Percentiles rank a stretch among this genome's conserved stretches.
These are phyloP conservation scores for Breviolum minutum DNA, from an alignment of 73 alveolate genomes.

Conservation along the genomic window DNA sequence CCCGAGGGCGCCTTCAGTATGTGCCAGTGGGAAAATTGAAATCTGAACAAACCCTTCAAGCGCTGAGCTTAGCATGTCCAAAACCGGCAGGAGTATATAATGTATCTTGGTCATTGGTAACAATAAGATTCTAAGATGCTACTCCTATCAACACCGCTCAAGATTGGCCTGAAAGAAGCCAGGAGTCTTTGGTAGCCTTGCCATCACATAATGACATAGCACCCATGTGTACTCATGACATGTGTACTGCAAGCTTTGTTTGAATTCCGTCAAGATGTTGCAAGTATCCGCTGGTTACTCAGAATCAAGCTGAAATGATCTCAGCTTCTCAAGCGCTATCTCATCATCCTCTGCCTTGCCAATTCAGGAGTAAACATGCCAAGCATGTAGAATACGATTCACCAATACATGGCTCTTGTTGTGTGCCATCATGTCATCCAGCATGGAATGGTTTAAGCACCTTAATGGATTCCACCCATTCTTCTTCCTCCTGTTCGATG, in stretches of 20 bases:
- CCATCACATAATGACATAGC: neutral
- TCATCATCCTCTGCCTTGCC: conserved; percentile 10
- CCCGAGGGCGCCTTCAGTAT: conserved; percentile 21
- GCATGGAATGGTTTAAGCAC: neutral
- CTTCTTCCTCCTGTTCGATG: conserved; percentile 37
- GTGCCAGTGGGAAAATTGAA: too few species aligned
- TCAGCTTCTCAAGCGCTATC: conserved; percentile 3
- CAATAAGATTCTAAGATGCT: too few species aligned
- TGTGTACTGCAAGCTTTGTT: too few species aligned
- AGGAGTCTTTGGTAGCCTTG: conserved; percentile 41
- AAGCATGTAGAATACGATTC: neutral
- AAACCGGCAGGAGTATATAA: too few species aligned
- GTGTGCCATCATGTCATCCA: too few species aligned
- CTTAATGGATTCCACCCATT: conserved; percentile 20
- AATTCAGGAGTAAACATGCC: neutral
- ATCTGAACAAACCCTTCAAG: too few species aligned
- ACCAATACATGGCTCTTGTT: too few species aligned
- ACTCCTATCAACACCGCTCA: too few species aligned
- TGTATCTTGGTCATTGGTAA: too few species aligned
- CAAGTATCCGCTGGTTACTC: neutral
- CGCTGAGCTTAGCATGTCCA: too few species aligned
- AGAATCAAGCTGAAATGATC: conserved; percentile 7
- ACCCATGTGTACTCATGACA: too few species aligned
- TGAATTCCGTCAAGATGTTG: too few species aligned
- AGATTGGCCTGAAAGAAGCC: conserved; percentile 37